Conservation (phyloP, 768 basidiomycete species). For the Melanogaster broomeanus region DNA sequence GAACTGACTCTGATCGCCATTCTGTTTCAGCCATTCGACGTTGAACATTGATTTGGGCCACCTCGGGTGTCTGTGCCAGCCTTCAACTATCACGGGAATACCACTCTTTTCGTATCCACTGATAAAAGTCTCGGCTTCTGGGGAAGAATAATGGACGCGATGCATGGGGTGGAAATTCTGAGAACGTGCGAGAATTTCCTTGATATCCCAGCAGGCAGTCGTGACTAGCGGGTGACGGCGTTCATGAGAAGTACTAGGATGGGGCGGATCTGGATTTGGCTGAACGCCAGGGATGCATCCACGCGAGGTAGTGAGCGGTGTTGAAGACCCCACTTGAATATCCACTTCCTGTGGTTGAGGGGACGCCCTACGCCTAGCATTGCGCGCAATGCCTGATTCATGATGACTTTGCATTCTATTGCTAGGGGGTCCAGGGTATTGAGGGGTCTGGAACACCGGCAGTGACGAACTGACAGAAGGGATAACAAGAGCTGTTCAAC, state of each 20-base stretch:
- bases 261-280: background rate
- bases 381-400: background rate
- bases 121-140: slow-evolving; percentile 38
- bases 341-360: background rate
- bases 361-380: background rate
- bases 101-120: slow-evolving; percentile 50
- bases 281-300: background rate
- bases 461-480: no score
- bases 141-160: slow-evolving; percentile 35
- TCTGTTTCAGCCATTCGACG: slow-evolving; percentile 50
- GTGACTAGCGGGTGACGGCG: slow-evolving; percentile 29
- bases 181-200: slow-evolving; percentile 38
- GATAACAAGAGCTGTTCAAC: no score
- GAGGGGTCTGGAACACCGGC: no score
- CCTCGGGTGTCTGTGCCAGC: slow-evolving; percentile 50
- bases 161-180: slow-evolving; percentile 44
- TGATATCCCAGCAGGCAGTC: slow-evolving; percentile 53
- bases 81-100: slow-evolving; percentile 63
- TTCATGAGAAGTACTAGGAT: background rate
- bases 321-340: background rate
- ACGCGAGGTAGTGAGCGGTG: background rate
- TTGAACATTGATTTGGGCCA: slow-evolving; percentile 63
- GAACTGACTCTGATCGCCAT: slow-evolving; percentile 32
- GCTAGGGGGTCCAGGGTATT: no score
- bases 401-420: background rate